Base-by-base conservation (phyloP, 2,329 filamentous ascomycete species). In the Cercospora janseana region DNA sequence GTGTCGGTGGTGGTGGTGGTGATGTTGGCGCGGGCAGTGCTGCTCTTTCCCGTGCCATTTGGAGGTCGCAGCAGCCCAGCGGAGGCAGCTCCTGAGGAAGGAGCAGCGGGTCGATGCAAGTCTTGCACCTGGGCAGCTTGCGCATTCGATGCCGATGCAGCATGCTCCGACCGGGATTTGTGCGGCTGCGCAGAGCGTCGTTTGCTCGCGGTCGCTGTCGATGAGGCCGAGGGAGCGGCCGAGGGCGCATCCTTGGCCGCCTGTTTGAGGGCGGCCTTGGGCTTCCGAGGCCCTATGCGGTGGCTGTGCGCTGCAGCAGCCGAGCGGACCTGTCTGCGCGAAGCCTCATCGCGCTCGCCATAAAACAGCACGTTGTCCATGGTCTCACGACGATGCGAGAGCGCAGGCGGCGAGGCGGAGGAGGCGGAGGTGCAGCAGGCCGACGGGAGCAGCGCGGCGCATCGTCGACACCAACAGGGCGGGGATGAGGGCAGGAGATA, bases 301-400 rank as follows among this genome's bases (percentile, higher is more conserved):
- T 59, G 57, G 31, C 50, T 54, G 29, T 59, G 51, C 26, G 51
- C 48, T 5, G 57, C 55, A 10, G 57, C 57, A 12, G 55, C 57
- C 34, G 47, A 52, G 24, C 57, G 57, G 34, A 60, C 57, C 40
- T 60, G 57, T 41, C 57, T 50, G 45, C 55, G 47, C n/a, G 55
- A 52, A 24, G 53, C 50, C 20, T 58, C 55, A 29, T 48, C 56
- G 24, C 52, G 46, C 26, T 60, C 55, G 15, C 57, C 57, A 34
- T 60, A 58, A 49, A 60, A 60, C 26, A 60, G 26, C 41, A 60
- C 55, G 40, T 51, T 51, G 23, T 60, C 56, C 52, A 57, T 60
- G 15, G 28, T 29, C n/a, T 45, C 15, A 32, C 26, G 29, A 20
- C 27, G 35, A 34, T 20, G 18, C 24, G 13, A 16, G 12, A 16